Evolutionary conservation across 2,329 filamentous ascomycete species (phyloP).

Genomic region (Zymoseptoria brevis): DNA sequence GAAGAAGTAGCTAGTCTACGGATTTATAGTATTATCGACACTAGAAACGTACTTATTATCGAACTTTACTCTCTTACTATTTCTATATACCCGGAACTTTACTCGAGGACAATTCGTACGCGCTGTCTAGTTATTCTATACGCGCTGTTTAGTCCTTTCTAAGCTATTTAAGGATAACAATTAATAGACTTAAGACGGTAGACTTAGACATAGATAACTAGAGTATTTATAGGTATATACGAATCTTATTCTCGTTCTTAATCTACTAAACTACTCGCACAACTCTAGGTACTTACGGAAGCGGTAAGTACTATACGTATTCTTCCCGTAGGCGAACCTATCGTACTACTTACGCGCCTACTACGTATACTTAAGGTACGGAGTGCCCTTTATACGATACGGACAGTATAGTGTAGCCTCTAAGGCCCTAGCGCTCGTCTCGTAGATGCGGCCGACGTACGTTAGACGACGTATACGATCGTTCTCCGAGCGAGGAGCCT

Average conservation of each 20-base stretch:
- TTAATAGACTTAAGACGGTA: no score
- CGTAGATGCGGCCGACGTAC: neutral
- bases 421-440: neutral
- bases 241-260: neutral
- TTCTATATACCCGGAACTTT: neutral
- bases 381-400: neutral
- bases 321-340: neutral
- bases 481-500: no score
- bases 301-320: neutral
- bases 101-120: neutral
- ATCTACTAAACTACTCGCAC: neutral
- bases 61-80: neutral
- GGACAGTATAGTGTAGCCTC: neutral
- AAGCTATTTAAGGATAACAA: neutral
- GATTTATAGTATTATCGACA: no score
- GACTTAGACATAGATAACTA: neutral
- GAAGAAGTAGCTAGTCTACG: no score
- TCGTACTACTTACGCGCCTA: neutral
- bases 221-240: neutral
- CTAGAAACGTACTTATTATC: neutral
- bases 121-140: no score
- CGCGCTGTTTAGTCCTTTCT: no score
- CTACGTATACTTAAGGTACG: neutral
- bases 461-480: neutral
- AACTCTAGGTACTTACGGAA: neutral